Evolutionary conservation across 306 rosid species (phyloP).

Genomic region (Trifolium dubium): DNA sequence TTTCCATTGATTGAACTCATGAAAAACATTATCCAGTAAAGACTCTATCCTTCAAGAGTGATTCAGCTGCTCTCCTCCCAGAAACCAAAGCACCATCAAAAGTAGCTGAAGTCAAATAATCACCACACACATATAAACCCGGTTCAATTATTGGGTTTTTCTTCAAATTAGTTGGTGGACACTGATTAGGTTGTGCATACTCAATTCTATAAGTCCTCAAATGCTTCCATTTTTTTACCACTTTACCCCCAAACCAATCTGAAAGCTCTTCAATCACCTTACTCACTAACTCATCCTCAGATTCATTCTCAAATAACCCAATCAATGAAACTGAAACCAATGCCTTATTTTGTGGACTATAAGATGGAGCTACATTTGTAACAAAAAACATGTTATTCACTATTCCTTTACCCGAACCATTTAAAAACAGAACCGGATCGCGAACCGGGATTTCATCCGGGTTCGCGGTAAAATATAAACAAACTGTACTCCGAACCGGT

Average conservation of each 20-base stretch:
- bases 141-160: conserved; percentile 57
- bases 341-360: conserved; percentile 68
- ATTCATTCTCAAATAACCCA: conserved; percentile 53
- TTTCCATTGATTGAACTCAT: background rate
- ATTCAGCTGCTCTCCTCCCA: conserved; percentile 82
- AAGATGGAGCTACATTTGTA: conserved; percentile 79
- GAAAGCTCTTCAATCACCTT: conserved; percentile 62
- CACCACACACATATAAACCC: conserved; percentile 80
- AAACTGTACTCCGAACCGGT: conserved; percentile 75
- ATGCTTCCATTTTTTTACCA: conserved; percentile 67
- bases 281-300: conserved; percentile 54
- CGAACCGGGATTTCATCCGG: conserved; percentile 51
- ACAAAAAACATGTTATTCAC: conserved; percentile 93
- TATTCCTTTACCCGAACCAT: conserved; percentile 83
- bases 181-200: conserved; percentile 86
- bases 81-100: conserved; percentile 93
- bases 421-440: conserved; percentile 67
- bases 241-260: conserved; percentile 63
- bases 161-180: conserved; percentile 65
- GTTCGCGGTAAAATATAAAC: conserved; percentile 65
- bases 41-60: conserved; percentile 60
- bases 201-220: conserved; percentile 70
- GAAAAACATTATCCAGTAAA: background rate
- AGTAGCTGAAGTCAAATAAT: conserved; percentile 76
- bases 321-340: conserved; percentile 71